Evolutionary conservation across 352 stramenopile species (phyloP).

Genomic region (Globisporangium parvum): DNA sequence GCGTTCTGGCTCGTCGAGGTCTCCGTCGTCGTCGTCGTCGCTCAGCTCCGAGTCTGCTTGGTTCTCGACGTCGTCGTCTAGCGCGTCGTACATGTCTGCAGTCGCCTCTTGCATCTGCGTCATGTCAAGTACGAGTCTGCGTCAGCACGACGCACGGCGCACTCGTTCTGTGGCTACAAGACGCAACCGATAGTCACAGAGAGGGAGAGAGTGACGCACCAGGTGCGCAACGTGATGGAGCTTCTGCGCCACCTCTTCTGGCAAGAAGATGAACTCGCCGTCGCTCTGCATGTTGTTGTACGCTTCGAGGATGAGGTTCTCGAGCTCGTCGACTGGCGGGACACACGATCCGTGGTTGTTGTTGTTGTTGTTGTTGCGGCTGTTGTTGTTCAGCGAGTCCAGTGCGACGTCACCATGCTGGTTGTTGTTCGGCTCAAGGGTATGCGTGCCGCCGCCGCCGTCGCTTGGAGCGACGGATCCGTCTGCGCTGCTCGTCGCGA

Average conservation of each 20-base stretch:
- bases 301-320: constrained; percentile 72
- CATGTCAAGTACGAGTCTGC: no score
- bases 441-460: neutral
- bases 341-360: neutral
- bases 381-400: neutral
- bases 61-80: neutral
- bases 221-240: constrained; percentile 50
- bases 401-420: neutral
- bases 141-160: no score
- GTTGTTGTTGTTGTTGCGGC: neutral
- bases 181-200: neutral
- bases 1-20: constrained; percentile 22
- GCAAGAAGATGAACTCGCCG: constrained; percentile 72
- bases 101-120: neutral
- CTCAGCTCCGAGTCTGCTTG: neutral
- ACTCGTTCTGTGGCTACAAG: no score
- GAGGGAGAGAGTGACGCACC: no score
- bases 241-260: constrained; percentile 56
- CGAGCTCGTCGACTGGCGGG: constrained; percentile 39
- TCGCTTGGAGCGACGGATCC: neutral
- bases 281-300: constrained; percentile 85
- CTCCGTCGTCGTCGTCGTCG: constrained; percentile 5
- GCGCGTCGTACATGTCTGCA: neutral
- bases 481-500: neutral
- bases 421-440: no score